These are phyloP conservation scores for Vitis rotundifolia DNA, from an alignment of 164 flowering plant species.

Conservation along the genomic window DNA sequence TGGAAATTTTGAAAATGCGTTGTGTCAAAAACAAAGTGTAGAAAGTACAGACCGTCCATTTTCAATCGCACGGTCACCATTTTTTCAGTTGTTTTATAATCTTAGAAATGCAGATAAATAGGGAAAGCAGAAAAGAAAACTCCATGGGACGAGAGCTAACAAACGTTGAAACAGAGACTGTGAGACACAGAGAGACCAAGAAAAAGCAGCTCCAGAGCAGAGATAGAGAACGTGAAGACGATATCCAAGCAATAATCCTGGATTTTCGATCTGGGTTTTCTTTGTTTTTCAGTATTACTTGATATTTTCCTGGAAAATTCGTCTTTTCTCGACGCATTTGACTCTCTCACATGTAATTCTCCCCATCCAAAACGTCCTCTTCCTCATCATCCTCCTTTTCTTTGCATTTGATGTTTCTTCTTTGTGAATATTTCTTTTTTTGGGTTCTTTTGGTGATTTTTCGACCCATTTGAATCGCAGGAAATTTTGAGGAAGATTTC, in stretches of 20 bases:
- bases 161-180: not conserved
- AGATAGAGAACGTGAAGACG: not conserved
- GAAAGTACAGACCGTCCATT: no score
- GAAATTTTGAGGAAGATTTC: not conserved
- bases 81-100: no score
- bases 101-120: no score
- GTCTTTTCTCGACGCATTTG: not conserved
- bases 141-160: no score
- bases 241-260: not conserved
- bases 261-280: not conserved
- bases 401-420: not conserved
- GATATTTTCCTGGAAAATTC: not conserved
- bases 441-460: not conserved
- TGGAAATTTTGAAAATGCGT: no score
- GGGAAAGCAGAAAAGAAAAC: no score
- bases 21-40: no score
- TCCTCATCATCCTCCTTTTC: not conserved
- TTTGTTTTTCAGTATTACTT: not conserved
- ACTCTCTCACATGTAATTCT: conserved; percentile 2
- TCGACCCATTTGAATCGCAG: not conserved
- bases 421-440: not conserved
- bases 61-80: no score
- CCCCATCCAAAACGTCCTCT: conserved; percentile 1
- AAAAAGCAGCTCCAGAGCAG: not conserved
- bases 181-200: not conserved